Evolutionary conservation across 441 rosid species (phyloP).

Genomic region (Lepidium campestre): DNA sequence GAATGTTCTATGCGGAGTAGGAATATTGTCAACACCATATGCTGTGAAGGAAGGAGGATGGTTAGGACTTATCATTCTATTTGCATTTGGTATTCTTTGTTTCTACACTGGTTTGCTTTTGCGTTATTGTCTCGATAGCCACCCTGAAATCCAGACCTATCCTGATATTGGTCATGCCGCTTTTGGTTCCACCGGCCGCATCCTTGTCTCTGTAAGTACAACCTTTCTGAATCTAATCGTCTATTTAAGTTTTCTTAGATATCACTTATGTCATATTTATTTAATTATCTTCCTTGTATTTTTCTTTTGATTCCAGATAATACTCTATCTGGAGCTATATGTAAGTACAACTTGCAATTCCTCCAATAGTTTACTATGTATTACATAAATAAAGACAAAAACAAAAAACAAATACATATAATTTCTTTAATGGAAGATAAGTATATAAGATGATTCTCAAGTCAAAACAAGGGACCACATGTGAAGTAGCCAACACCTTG

Average conservation of each 20-base stretch:
- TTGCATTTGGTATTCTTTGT: constrained; percentile 61
- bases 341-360: constrained; percentile 53
- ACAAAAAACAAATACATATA: neutral
- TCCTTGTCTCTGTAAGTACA: constrained; percentile 55
- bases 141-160: constrained; percentile 80
- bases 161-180: constrained; percentile 96
- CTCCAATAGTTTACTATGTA: neutral
- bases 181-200: constrained; percentile 67
- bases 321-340: constrained; percentile 73
- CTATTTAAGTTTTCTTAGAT: neutral
- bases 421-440: neutral
- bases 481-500: constrained; percentile 15
- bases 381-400: neutral
- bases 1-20: constrained; percentile 93
- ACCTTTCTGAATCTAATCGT: neutral
- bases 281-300: neutral
- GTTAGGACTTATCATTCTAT: constrained; percentile 59
- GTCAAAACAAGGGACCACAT: constrained; percentile 21
- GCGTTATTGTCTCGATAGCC: constrained; percentile 70
- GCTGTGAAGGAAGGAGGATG: constrained; percentile 96
- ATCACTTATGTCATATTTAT: neutral
- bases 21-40: constrained; percentile 80
- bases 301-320: constrained; percentile 50
- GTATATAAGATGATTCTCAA: neutral
- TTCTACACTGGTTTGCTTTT: constrained; percentile 83